These are phyloP conservation scores for Aphanomyces astaci DNA, from an alignment of 352 stramenopile species.

Conservation along the genomic window DNA sequence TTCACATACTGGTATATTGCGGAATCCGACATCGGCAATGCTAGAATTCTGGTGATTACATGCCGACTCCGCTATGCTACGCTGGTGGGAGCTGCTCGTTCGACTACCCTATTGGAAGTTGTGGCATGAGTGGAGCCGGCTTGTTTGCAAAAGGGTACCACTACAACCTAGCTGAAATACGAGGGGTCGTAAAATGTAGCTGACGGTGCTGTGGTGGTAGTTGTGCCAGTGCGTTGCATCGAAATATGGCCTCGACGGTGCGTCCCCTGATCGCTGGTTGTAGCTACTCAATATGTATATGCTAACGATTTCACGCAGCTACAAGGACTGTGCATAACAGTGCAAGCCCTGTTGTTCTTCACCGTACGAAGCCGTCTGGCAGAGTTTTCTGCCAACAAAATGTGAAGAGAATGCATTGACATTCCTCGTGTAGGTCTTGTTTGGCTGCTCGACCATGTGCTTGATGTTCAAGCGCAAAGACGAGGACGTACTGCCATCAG, in stretches of 20 bases:
- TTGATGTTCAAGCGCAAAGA: conserved; percentile 23
- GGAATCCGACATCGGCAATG: neutral
- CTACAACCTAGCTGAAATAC: no score
- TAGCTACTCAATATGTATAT: no score
- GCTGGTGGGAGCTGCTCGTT: conserved; percentile 2
- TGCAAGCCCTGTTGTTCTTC: conserved; percentile 5
- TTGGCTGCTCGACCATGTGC: conserved; percentile 12
- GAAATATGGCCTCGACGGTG: neutral
- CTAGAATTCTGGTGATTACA: neutral
- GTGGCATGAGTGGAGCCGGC: conserved; percentile 12
- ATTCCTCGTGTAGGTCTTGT: neutral
- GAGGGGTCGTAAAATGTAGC: no score
- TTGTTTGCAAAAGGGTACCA: conserved; percentile 9
- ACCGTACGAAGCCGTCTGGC: conserved; percentile 3
- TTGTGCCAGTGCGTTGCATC: conserved; percentile 20
- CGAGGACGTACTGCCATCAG: conserved; percentile 12
- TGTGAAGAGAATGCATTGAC: no score
- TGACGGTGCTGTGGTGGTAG: neutral
- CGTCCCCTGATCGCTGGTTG: no score
- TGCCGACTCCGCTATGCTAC: conserved; percentile 14
- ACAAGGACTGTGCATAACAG: neutral
- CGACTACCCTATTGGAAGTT: conserved; percentile 20
- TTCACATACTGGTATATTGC: neutral
- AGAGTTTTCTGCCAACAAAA: no score
- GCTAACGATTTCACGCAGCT: no score